Conservation (phyloP, 495 filamentous ascomycete genomes). For the Corynascus novoguineensis region DNA sequence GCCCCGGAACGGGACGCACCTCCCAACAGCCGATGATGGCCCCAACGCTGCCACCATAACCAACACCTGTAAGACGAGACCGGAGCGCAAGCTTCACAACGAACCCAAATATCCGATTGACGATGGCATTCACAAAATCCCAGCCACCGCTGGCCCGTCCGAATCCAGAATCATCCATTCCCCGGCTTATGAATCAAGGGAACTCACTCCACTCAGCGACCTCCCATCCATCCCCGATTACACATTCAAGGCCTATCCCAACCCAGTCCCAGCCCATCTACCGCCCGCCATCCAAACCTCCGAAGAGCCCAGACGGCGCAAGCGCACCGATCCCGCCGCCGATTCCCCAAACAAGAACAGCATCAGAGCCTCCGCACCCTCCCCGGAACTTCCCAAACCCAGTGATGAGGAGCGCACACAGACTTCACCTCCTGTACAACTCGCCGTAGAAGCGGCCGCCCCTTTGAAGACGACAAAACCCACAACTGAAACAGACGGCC, state of each 20-base stretch:
- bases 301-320: neutral
- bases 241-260: slow-evolving; percentile 7
- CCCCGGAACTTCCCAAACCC: neutral
- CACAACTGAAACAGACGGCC: neutral
- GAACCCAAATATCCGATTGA: neutral
- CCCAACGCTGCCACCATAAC: neutral
- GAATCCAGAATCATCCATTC: neutral
- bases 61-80: slow-evolving; percentile 6
- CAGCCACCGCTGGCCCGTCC: neutral
- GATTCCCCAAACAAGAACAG: neutral
- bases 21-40: no score
- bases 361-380: neutral
- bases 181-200: neutral
- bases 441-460: no score
- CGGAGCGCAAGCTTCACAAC: neutral
- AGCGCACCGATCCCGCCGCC: neutral
- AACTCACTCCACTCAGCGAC: slow-evolving; percentile 3
- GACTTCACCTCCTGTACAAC: no score
- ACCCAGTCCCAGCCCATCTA: neutral
- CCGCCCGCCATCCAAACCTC: neutral
- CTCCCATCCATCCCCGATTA: neutral
- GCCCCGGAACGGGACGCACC: neutral
- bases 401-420: no score
- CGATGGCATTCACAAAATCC: neutral
- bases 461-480: neutral